A percentile compares a stretch with the other conserved stretches of the same genome.
Evolutionary conservation across 1,284 basidiomycete species (phyloP).

Genomic region (Apiotrichum brassicae): DNA sequence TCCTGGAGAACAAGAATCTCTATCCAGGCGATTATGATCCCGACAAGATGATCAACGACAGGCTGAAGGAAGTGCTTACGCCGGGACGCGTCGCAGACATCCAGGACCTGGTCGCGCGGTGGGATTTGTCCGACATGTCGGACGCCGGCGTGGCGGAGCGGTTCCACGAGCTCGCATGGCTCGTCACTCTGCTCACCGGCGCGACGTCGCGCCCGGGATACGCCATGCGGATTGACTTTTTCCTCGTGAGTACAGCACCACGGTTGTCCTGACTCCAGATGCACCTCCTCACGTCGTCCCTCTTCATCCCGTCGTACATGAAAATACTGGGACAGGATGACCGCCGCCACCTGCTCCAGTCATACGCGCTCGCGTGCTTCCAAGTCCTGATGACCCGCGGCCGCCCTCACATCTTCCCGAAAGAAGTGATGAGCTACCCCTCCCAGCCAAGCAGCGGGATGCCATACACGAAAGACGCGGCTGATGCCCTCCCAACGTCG

Average conservation of each 20-base stretch:
- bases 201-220: constrained; percentile 53
- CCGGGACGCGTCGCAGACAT: constrained; percentile 52
- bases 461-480: not conserved
- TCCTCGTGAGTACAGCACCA: constrained; percentile 46
- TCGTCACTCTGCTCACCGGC: constrained; percentile 53
- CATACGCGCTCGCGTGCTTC: constrained; percentile 51
- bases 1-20: constrained; percentile 30
- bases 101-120: constrained; percentile 51
- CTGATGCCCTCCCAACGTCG: constrained; percentile 20
- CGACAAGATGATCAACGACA: constrained; percentile 50
- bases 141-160: constrained; percentile 47
- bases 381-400: constrained; percentile 53
- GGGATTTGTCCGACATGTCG: constrained; percentile 48
- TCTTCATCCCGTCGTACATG: constrained; percentile 57
- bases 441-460: constrained; percentile 47
- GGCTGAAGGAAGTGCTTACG: constrained; percentile 44
- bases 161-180: constrained; percentile 55
- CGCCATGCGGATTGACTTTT: constrained; percentile 59
- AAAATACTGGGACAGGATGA: constrained; percentile 24
- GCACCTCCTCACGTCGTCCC: constrained; percentile 59
- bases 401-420: constrained; percentile 53
- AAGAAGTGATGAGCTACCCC: constrained; percentile 55
- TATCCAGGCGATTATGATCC: constrained; percentile 55
- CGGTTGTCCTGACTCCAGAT: constrained; percentile 42
- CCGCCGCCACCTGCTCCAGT: constrained; percentile 52